phyloP scores from a whole-genome alignment of 2,329 filamentous ascomycete species.

The Cytospora schulzeri region DNA sequence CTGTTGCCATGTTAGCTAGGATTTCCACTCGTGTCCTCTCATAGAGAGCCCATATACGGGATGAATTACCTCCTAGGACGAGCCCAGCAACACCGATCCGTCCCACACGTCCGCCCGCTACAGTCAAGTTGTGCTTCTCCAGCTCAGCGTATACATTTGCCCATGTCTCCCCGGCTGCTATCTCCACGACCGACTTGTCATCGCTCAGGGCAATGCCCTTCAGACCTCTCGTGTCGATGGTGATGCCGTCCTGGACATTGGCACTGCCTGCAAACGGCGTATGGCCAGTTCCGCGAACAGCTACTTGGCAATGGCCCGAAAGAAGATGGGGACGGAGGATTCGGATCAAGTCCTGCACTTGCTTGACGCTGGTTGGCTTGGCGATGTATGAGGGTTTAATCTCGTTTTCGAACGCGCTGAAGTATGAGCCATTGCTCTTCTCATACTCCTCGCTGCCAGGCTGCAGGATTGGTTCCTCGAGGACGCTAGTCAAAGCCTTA shows the following conservation, averaged over 20 bases:
- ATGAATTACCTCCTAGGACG: conserved; percentile 22
- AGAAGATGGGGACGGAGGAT: conserved; percentile 27
- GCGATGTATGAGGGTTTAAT: conserved; percentile 29
- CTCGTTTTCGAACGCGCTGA: conserved; percentile 32
- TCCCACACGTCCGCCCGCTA: conserved; percentile 25
- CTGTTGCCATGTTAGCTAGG: neutral
- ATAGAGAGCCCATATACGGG: no score
- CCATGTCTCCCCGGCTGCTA: conserved; percentile 29
- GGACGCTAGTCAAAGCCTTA: neutral
- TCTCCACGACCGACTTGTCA: conserved; percentile 24
- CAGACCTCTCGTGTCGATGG: conserved; percentile 29
- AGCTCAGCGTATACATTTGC: conserved; percentile 27
- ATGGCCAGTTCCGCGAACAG: conserved; percentile 29
- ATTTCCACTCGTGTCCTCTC: neutral
- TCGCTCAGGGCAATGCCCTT: conserved; percentile 27
- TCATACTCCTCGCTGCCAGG: conserved; percentile 32
- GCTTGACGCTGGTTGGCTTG: conserved; percentile 20
- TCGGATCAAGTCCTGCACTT: conserved; percentile 26
- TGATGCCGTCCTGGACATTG: conserved; percentile 30
- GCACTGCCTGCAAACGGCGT: conserved; percentile 28
- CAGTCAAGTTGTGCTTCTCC: conserved; percentile 26
- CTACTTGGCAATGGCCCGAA: conserved; percentile 23
- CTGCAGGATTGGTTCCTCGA: neutral
- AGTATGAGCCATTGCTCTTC: conserved; percentile 30
- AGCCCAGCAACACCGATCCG: conserved; percentile 28